These are phyloP conservation scores for Penicillium corylophilum DNA, from an alignment of 2,329 filamentous ascomycete genomes.

Conservation along the genomic window DNA sequence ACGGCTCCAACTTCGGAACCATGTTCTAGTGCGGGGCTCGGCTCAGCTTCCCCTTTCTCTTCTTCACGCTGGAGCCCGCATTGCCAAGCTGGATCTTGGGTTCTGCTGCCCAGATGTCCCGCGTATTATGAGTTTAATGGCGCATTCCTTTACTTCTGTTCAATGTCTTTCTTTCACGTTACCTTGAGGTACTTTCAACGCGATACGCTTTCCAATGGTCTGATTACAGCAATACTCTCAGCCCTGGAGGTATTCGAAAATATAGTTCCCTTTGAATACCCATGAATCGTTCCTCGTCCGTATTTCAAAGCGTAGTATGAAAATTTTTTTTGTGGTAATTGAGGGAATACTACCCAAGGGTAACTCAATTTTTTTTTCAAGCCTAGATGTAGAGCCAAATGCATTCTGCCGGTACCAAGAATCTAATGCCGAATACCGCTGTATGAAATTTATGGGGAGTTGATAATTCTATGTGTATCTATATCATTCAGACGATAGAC, in stretches of 20 bases:
- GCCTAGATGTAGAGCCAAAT: no score
- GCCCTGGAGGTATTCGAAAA: no score
- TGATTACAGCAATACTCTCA: slow-evolving; percentile 6
- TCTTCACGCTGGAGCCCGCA: slow-evolving; percentile 12
- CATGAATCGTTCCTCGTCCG: no score
- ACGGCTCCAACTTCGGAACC: slow-evolving; percentile 76
- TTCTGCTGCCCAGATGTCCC: slow-evolving; percentile 13
- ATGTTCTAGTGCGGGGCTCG: slow-evolving; percentile 57
- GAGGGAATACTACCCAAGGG: no score
- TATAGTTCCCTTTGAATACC: no score
- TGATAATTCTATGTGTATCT: neutral
- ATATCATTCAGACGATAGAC: slow-evolving; percentile 14
- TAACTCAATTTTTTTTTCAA: no score
- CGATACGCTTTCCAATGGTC: slow-evolving; percentile 11
- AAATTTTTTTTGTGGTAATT: no score
- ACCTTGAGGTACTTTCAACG: slow-evolving; percentile 15
- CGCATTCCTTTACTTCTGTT: no score
- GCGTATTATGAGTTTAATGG: slow-evolving; percentile 30
- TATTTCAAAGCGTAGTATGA: no score
- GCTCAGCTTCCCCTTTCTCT: slow-evolving; percentile 10
- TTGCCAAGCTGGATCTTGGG: slow-evolving; percentile 37
- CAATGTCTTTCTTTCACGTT: no score
- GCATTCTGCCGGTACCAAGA: no score
- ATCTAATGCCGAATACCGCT: no score
- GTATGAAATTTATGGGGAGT: slow-evolving; percentile 11